Percentiles rank a stretch among this genome's conserved stretches.
These are phyloP conservation scores for Cynanchum wilfordii DNA, from an alignment of 257 asterid species.

Conservation along the genomic window DNA sequence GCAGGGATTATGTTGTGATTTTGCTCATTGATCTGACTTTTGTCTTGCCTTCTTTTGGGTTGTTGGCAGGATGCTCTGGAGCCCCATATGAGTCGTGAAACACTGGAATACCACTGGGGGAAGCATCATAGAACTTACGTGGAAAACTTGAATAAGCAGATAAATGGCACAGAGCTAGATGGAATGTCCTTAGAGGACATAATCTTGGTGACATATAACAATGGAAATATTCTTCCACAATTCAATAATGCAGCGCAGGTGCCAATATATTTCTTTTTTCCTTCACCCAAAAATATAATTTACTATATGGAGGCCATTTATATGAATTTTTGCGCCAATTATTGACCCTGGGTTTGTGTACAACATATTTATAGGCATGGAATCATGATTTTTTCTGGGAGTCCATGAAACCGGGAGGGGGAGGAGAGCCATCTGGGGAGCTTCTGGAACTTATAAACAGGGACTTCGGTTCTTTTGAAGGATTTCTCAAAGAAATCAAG, in stretches of 20 bases:
- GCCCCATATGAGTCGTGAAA: constrained; percentile 85
- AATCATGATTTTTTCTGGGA: constrained; percentile 96
- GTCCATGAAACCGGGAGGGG: constrained; percentile 93
- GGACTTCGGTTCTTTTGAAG: constrained; percentile 90
- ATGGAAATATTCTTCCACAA: constrained; percentile 79
- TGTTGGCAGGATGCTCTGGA: constrained; percentile 71
- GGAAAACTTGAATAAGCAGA: constrained; percentile 90
- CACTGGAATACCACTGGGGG: constrained; percentile 96
- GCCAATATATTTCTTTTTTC: background rate
- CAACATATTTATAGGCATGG: constrained; percentile 58
- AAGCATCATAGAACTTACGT: constrained; percentile 90
- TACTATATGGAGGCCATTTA: background rate
- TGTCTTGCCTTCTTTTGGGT: constrained; percentile 4
- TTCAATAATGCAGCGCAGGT: constrained; percentile 99
- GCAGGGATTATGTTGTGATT: background rate
- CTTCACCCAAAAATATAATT: background rate
- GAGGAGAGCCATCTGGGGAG: constrained; percentile 80
- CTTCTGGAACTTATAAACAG: constrained; percentile 62
- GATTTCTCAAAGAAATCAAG: constrained; percentile 64
- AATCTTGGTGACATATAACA: constrained; percentile 60
- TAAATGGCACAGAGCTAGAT: constrained; percentile 75
- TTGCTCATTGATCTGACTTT: constrained; percentile 3
- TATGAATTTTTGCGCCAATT: background rate
- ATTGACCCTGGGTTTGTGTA: background rate
- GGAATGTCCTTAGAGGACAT: constrained; percentile 59